phyloP scores from a whole-genome alignment of 2,329 filamentous ascomycete genomes.

The Fusarium sarcochroum region DNA sequence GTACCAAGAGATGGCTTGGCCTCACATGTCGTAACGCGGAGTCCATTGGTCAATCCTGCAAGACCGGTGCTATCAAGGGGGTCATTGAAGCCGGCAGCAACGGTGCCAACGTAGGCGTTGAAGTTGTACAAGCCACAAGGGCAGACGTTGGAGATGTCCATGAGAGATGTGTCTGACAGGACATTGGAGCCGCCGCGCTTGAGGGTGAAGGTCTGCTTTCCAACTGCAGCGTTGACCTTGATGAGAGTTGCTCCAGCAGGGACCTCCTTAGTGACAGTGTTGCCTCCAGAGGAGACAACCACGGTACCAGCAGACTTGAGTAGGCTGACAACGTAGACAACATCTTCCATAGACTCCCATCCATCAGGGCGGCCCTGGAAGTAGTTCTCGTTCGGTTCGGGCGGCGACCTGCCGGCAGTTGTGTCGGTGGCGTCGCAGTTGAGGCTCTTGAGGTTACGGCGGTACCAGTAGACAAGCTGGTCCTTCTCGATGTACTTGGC shows the following conservation, averaged over 20 bases:
- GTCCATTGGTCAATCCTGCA: conserved; percentile 48
- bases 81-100: conserved; percentile 56
- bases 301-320: conserved; percentile 61
- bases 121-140: conserved; percentile 69
- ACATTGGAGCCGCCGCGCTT: conserved; percentile 57
- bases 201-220: conserved; percentile 59
- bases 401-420: conserved; percentile 57
- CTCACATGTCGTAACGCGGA: conserved; percentile 50
- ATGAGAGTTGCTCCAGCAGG: conserved; percentile 52
- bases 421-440: conserved; percentile 68
- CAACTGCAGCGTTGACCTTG: conserved; percentile 62
- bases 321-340: conserved; percentile 67
- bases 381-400: conserved; percentile 65
- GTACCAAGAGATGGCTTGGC: conserved; percentile 52
- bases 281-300: conserved; percentile 61
- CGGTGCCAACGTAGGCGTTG: conserved; percentile 67
- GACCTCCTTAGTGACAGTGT: conserved; percentile 53
- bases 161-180: conserved; percentile 62
- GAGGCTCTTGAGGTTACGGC: conserved; percentile 61
- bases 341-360: conserved; percentile 63
- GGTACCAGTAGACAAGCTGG: conserved; percentile 69
- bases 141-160: conserved; percentile 64
- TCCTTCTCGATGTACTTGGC: conserved; percentile 62
- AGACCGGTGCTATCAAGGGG: conserved; percentile 47
- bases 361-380: conserved; percentile 66